Evolutionary conservation across 2,329 filamentous ascomycete species (phyloP).

Genomic region (Blastomyces gilchristii): DNA sequence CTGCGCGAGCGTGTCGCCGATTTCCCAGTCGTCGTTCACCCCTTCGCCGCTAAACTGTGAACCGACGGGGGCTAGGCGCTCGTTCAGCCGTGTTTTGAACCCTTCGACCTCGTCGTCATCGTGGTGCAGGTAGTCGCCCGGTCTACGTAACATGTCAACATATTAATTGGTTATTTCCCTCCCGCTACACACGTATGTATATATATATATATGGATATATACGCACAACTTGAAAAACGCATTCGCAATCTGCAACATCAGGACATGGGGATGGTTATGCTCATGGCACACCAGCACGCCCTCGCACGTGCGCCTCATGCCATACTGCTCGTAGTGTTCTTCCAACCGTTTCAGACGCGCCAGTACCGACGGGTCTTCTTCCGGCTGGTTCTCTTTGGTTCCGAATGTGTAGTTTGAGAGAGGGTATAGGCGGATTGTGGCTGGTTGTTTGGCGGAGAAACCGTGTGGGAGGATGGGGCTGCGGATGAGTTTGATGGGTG

Average conservation of each 20-base stretch:
- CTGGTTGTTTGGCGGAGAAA: constrained; percentile 83
- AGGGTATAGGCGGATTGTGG: constrained; percentile 83
- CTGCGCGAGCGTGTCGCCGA: constrained; percentile 88
- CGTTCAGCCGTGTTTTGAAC: constrained; percentile 89
- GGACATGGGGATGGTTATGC: constrained; percentile 95
- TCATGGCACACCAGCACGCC: constrained; percentile 96
- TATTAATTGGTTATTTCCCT: neutral
- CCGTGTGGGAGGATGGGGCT: constrained; percentile 66
- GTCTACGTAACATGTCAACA: constrained; percentile 37
- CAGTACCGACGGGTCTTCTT: constrained; percentile 92
- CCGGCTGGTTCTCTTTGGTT: constrained; percentile 94
- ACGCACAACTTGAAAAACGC: constrained; percentile 89
- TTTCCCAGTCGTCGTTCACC: constrained; percentile 86
- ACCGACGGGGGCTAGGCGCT: constrained; percentile 85
- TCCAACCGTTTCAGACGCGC: constrained; percentile 89
- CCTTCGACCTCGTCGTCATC: constrained; percentile 82
- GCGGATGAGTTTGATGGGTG: constrained; percentile 7
- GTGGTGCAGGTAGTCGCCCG: constrained; percentile 83
- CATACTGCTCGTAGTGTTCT: constrained; percentile 82
- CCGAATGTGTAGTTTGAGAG: constrained; percentile 98
- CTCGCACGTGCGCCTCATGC: constrained; percentile 95
- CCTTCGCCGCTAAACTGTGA: constrained; percentile 70
- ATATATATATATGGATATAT: neutral
- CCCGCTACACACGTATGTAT: neutral
- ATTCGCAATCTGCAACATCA: constrained; percentile 99